Evolutionary conservation across 768 basidiomycete genomes (phyloP), one percentile per base, ranked within the genome.

Genomic region (Boletus barrowsii): DNA sequence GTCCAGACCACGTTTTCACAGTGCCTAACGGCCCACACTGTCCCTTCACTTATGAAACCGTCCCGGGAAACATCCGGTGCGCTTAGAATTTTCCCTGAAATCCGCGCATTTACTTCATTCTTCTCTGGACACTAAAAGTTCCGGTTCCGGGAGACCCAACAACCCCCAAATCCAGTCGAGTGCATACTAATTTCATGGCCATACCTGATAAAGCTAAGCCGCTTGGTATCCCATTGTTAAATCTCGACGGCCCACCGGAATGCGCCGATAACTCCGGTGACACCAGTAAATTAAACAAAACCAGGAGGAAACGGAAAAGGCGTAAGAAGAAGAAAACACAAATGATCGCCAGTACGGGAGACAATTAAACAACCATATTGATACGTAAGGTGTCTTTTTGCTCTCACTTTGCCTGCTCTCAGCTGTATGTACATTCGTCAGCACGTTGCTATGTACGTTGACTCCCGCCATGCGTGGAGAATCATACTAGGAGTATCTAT

Each of bases 271-370:
- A 48, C 26, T 33, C 53, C 56, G 69, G 59, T 41, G 52, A 58
- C 49, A 39, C 46, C 22, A 53, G 37, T 43, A 48, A 54, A 54
- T 42, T 46, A 56, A 57, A 56, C 33, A 71, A 62, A 57, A 68
- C 76, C 33, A 85, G 79, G 63, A 85, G 80, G 72, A 86, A 75
- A 58, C 75, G 80, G 8, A 80, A 71, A 66, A 73, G 78, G 56
- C 76, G 73, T 53, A 83, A 79, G 62, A 82, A 77, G 62, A 83
- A 79, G 70, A 83, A 79, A 61, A 71, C 71, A 49, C 72, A 68
- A 51, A 60, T 48, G 58, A 62, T 61, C 26, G 30, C 60, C 48
- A 59, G 54, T 52, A 64, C 64, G 42, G 58, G 50, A 57, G 56
- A 59, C 51, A 55, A 47, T 22, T 48, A 44, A 54, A n/a, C 35